These are phyloP conservation scores for Pelargonium nanum DNA, from an alignment of 345 rosid genomes.

Conservation along the genomic window DNA sequence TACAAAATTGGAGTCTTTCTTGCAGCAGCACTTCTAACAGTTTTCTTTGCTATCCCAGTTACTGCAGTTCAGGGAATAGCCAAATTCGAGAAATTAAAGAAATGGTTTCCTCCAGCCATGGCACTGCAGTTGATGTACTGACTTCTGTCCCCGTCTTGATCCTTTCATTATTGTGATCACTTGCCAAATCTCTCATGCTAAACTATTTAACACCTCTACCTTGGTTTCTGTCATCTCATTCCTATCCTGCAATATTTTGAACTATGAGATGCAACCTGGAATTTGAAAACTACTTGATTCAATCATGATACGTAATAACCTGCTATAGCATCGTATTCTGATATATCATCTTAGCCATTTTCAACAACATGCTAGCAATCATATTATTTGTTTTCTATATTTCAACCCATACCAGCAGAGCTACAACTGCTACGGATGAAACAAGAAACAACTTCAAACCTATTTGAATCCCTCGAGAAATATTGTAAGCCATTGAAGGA, in stretches of 20 bases:
- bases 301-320: not conserved
- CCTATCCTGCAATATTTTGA: not conserved
- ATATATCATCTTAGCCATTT: too few relatives aligned
- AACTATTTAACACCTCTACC: not conserved
- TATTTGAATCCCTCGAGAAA: too few relatives aligned
- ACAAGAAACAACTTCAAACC: too few relatives aligned
- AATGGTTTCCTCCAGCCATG: conserved; percentile 83
- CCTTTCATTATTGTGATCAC: not conserved
- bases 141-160: conserved; percentile 3
- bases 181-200: not conserved
- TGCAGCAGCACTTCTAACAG: conserved; percentile 62
- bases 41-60: conserved; percentile 84
- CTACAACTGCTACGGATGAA: too few relatives aligned
- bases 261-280: not conserved
- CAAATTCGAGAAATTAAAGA: conserved; percentile 67
- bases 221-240: not conserved
- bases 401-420: too few relatives aligned
- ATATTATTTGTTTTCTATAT: too few relatives aligned
- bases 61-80: conserved; percentile 96
- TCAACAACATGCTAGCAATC: too few relatives aligned
- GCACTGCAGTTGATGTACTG: conserved; percentile 66
- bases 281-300: not conserved
- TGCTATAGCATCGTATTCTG: not conserved
- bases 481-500: too few relatives aligned
- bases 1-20: conserved; percentile 55